phyloP scores from a whole-genome alignment of 805 yeast species.

The Suhomyces emberorum region DNA sequence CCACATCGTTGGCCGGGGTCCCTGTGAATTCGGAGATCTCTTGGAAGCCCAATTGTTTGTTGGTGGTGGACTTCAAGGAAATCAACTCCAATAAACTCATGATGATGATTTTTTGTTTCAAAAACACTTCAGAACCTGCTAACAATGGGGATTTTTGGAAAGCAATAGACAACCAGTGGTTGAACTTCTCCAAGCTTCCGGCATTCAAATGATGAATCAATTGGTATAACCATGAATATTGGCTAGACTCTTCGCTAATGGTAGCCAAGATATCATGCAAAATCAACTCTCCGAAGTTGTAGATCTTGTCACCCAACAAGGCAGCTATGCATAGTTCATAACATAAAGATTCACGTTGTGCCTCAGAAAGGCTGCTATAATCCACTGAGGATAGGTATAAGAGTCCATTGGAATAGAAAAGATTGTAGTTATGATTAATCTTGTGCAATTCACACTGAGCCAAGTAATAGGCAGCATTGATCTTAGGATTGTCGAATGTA shows the following conservation, averaged over 20 bases:
- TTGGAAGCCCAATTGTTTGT: conserved; percentile 67
- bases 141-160: conserved; percentile 50
- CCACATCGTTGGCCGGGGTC: conserved; percentile 70
- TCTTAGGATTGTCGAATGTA: conserved; percentile 42
- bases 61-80: conserved; percentile 69
- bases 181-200: conserved; percentile 72
- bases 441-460: conserved; percentile 76
- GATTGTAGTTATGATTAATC: conserved; percentile 71
- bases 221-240: conserved; percentile 67
- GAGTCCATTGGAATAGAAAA: conserved; percentile 76
- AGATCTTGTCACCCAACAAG: conserved; percentile 83
- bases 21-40: conserved; percentile 71
- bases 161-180: conserved; percentile 42
- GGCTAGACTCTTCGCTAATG: conserved; percentile 41
- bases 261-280: conserved; percentile 76
- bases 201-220: conserved; percentile 68
- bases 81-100: conserved; percentile 89
- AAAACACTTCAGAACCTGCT: conserved; percentile 55
- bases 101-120: conserved; percentile 86
- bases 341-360: conserved; percentile 32
- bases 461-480: conserved; percentile 80
- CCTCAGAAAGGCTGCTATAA: conserved; percentile 36
- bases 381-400: conserved; percentile 76
- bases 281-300: conserved; percentile 92
- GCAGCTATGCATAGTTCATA: conserved; percentile 84